phyloP scores from a whole-genome alignment of 345 rosid genomes.

The Brassica carinata region DNA sequence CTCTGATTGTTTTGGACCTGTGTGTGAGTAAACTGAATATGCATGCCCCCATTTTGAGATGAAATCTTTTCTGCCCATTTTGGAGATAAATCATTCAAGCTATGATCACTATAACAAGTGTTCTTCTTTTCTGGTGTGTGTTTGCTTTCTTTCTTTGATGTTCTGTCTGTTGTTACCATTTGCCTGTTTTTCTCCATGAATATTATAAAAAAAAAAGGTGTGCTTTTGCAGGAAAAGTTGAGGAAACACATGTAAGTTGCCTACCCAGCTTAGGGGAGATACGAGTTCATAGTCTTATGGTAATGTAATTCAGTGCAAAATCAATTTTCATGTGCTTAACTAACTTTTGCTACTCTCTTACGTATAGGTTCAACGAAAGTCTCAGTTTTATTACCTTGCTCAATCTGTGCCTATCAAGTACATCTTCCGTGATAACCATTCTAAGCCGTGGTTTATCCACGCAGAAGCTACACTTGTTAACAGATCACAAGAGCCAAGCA shows the following conservation, averaged over 20 bases:
- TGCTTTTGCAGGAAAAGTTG: slow-evolving; percentile 55
- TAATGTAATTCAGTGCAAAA: slow-evolving; percentile 24
- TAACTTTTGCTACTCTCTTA: background rate
- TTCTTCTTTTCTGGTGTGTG: background rate
- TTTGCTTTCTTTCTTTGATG: background rate
- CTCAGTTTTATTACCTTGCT: slow-evolving; percentile 22
- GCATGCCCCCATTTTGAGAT: background rate
- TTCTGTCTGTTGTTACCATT: background rate
- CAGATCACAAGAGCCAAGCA: slow-evolving; percentile 13
- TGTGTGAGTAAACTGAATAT: background rate
- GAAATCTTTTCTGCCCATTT: background rate
- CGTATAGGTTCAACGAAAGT: slow-evolving; percentile 33
- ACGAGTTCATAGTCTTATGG: slow-evolving; percentile 53
- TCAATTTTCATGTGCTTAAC: background rate
- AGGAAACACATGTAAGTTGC: slow-evolving; percentile 48
- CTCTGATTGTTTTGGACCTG: background rate
- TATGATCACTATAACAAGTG: background rate
- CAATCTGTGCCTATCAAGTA: slow-evolving; percentile 26
- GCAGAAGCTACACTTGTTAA: slow-evolving; percentile 28
- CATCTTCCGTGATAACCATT: slow-evolving; percentile 19
- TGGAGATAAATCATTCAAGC: background rate
- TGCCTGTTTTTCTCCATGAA: background rate
- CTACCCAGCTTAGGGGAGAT: slow-evolving; percentile 45
- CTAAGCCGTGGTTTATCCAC: slow-evolving; percentile 38
- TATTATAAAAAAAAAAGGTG: background rate